phyloP scores from a whole-genome alignment of 257 asterid species.

The Solanum lycopersicoides region DNA sequence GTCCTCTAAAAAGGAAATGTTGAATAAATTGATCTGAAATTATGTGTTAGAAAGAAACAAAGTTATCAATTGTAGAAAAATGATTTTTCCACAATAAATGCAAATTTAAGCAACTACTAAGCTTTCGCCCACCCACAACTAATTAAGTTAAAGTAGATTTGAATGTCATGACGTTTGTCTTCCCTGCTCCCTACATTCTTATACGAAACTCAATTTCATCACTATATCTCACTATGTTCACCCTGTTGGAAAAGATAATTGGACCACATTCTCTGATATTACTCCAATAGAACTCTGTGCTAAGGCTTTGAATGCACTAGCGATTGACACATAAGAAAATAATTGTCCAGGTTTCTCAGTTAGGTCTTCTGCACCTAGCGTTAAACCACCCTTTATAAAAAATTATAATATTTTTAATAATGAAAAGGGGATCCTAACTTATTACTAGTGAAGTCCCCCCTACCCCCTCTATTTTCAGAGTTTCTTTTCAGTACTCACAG shows the following conservation, averaged over 20 bases:
- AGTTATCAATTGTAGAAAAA: background rate
- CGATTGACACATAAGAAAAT: background rate
- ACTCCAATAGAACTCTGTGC: background rate
- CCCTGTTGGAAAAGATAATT: background rate
- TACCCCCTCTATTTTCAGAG: too few species aligned
- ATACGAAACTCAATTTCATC: background rate
- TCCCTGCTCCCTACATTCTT: background rate
- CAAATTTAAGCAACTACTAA: background rate
- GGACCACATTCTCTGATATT: background rate
- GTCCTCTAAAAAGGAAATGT: background rate
- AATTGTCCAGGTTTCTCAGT: rapidly evolving
- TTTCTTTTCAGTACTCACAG: background rate
- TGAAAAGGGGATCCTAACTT: too few species aligned
- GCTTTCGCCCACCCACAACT: background rate
- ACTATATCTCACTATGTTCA: background rate
- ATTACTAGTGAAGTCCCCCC: background rate
- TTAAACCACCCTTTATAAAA: too few species aligned
- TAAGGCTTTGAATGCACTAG: background rate
- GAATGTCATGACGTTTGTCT: background rate
- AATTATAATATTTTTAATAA: too few species aligned
- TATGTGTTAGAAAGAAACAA: background rate
- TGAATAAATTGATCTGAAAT: background rate
- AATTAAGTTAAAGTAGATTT: background rate
- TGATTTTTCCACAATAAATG: background rate
- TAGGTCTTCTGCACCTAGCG: rapidly evolving